These are phyloP conservation scores for Entamoeba invadens DNA, from an alignment of 208 protist species.

Conservation along the genomic window DNA sequence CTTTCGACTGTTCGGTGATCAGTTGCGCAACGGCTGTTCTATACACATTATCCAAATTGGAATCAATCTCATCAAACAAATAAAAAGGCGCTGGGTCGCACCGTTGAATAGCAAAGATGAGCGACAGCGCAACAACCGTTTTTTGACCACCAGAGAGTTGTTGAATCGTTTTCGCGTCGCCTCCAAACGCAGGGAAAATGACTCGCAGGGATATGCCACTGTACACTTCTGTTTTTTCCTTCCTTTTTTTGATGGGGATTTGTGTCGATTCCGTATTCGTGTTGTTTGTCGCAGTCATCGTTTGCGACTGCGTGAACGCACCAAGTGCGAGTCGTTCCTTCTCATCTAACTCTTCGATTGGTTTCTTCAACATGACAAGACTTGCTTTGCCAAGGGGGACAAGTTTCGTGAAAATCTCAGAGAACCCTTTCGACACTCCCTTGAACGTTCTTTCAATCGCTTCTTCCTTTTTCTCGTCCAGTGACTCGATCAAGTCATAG, in stretches of 20 bases:
- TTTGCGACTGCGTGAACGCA: background rate
- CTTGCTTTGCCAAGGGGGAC: constrained; percentile 59
- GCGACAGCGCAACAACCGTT: constrained; percentile 92
- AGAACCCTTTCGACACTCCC: constrained; percentile 64
- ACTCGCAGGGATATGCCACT: background rate
- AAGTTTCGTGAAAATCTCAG: constrained; percentile 78
- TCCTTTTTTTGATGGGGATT: constrained; percentile 22
- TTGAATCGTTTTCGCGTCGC: constrained; percentile 45
- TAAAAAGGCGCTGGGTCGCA: constrained; percentile 88
- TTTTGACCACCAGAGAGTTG: constrained; percentile 95
- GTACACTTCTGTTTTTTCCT: background rate
- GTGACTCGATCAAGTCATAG: constrained; percentile 64
- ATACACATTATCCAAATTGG: constrained; percentile 93
- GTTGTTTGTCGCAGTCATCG: background rate
- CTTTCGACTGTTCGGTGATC: constrained; percentile 61
- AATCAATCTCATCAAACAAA: constrained; percentile 93
- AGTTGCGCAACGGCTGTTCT: constrained; percentile 94
- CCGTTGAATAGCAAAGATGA: constrained; percentile 87
- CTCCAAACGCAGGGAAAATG: background rate
- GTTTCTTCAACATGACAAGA: constrained; percentile 20
- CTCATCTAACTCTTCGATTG: no score
- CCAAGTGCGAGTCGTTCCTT: no score
- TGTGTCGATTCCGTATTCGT: background rate
- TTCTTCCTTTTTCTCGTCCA: constrained; percentile 84
- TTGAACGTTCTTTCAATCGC: constrained; percentile 87